Conservation (phyloP, 2,329 filamentous ascomycete genomes). For the Ophiocordyceps camponoti-floridani region DNA sequence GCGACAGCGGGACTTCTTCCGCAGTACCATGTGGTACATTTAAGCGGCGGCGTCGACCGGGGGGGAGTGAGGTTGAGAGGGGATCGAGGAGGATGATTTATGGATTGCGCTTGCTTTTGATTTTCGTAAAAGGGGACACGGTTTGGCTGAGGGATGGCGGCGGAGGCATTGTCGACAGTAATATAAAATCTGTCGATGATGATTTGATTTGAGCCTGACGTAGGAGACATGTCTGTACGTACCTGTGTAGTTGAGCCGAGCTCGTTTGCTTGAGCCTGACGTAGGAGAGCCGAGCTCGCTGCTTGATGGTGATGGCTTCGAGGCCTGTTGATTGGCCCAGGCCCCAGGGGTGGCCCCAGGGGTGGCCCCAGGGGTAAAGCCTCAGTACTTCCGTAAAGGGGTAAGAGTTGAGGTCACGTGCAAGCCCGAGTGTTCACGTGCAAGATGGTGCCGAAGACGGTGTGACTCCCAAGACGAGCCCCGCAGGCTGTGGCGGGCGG, state of each 20-base stretch:
- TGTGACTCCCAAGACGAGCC: no score
- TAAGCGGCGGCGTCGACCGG: slow-evolving; percentile 5
- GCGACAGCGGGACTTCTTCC: slow-evolving; percentile 17
- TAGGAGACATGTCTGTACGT: no score
- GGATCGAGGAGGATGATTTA: background rate
- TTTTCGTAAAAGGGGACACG: slow-evolving; percentile 15
- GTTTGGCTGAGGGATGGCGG: slow-evolving; percentile 17
- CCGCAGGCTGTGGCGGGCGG: background rate
- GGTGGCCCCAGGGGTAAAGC: no score
- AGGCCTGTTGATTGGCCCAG: no score
- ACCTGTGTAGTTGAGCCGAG: background rate
- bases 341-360: no score
- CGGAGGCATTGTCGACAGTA: slow-evolving; percentile 7
- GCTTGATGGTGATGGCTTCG: no score
- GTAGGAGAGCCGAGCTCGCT: no score
- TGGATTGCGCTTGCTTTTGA: background rate
- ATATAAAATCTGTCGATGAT: background rate
- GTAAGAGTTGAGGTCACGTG: no score
- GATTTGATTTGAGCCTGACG: no score
- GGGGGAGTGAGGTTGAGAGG: background rate
- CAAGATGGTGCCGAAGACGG: no score
- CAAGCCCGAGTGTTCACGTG: no score
- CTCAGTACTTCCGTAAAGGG: no score
- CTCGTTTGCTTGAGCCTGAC: background rate
- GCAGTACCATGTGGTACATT: slow-evolving; percentile 26